These are phyloP conservation scores for Acer yangbiense DNA, from an alignment of 345 rosid genomes.

Conservation along the genomic window DNA sequence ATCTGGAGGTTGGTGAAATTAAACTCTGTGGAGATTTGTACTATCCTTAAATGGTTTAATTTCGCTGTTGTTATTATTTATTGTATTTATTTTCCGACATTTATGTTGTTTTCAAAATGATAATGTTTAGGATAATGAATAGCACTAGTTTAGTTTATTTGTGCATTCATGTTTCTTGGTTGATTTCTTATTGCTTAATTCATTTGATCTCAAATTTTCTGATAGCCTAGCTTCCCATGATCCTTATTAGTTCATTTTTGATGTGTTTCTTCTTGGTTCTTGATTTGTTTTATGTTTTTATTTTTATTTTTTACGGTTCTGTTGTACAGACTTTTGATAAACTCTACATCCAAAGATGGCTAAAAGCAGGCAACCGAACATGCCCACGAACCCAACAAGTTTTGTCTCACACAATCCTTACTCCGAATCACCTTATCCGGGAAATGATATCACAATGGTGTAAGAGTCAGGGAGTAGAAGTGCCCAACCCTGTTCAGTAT, in stretches of 20 bases:
- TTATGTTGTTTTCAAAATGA: neutral
- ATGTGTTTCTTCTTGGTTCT: neutral
- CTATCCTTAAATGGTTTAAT: slow-evolving; percentile 1
- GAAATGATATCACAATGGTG: slow-evolving; percentile 92
- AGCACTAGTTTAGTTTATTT: neutral
- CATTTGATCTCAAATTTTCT: neutral
- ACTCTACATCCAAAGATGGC: slow-evolving; percentile 80
- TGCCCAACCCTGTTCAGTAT: slow-evolving; percentile 36
- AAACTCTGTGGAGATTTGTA: slow-evolving; percentile 6
- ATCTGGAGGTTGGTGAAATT: slow-evolving; percentile 22
- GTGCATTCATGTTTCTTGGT: neutral
- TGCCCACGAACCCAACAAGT: slow-evolving; percentile 92
- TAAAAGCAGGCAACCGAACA: slow-evolving; percentile 76
- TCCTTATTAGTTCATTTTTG: neutral
- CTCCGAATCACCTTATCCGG: slow-evolving; percentile 70
- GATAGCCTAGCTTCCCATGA: neutral
- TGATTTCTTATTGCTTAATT: too few species aligned
- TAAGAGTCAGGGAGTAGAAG: slow-evolving; percentile 55
- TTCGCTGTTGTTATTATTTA: slow-evolving; percentile 3
- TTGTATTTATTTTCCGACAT: neutral
- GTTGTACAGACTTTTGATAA: slow-evolving; percentile 82
- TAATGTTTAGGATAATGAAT: neutral
- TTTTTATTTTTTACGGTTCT: neutral
- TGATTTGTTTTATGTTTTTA: slow-evolving; percentile 12
- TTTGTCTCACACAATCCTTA: slow-evolving; percentile 64